These are phyloP conservation scores for Areca catechu DNA, from an alignment of 176 grass and related monocot genomes.

Conservation along the genomic window DNA sequence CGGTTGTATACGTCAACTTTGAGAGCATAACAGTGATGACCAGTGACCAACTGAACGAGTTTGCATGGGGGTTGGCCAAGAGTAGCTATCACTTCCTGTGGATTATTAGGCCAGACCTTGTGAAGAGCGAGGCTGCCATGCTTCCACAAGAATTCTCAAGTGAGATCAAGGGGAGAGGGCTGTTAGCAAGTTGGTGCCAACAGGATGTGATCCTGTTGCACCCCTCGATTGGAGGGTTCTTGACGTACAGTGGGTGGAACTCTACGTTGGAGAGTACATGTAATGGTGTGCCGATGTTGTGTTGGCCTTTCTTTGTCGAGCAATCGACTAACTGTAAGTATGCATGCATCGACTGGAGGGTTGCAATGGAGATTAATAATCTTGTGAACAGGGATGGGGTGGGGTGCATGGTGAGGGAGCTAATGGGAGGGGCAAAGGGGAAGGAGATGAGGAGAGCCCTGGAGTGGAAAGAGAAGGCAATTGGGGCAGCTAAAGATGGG, in stretches of 20 bases:
- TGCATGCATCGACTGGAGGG: constrained; percentile 6
- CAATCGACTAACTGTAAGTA: constrained; percentile 14
- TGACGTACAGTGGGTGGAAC: too few species aligned
- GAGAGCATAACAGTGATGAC: constrained; percentile 14
- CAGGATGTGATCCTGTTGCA: too few species aligned
- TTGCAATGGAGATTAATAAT: constrained; percentile 11
- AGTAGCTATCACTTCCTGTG: constrained; percentile 2
- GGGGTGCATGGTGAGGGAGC: not conserved
- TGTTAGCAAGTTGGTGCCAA: too few species aligned
- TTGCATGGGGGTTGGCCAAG: constrained; percentile 14
- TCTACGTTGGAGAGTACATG: too few species aligned
- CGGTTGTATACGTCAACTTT: constrained; percentile 8
- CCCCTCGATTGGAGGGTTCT: too few species aligned
- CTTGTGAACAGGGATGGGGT: constrained; percentile 4
- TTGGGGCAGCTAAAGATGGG: not conserved
- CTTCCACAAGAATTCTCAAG: too few species aligned
- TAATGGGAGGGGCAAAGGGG: constrained; percentile 10
- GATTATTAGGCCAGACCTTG: constrained; percentile 6
- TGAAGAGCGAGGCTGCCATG: not conserved
- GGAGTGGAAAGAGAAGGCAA: constrained; percentile 3
- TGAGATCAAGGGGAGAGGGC: too few species aligned
- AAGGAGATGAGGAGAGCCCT: constrained; percentile 3
- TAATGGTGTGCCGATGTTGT: too few species aligned
- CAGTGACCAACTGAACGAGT: constrained; percentile 7
- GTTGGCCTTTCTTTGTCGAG: constrained; percentile 13